Conservation (phyloP, 345 rosid genomes). For the Eucalyptus dawsonii region DNA sequence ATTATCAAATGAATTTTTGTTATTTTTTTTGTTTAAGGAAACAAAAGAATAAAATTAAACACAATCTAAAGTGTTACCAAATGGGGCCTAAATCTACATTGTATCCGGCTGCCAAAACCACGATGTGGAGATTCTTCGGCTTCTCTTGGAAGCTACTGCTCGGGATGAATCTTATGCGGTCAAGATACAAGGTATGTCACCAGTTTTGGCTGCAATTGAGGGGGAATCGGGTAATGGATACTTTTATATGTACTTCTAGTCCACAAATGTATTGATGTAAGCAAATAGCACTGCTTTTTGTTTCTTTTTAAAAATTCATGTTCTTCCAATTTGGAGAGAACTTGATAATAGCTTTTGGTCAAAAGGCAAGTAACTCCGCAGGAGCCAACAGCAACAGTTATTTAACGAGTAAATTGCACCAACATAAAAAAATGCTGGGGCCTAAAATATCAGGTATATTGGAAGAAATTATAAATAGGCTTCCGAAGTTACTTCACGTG, state of each 20-base stretch:
- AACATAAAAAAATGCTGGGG: background rate
- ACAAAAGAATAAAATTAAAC: too few relatives aligned
- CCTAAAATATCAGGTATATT: background rate
- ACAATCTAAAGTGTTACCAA: too few relatives aligned
- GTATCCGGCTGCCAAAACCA: fast-evolving
- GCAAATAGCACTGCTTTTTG: background rate
- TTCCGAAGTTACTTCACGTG: background rate
- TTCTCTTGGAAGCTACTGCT: background rate
- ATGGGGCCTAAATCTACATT: background rate
- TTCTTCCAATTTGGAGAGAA: background rate
- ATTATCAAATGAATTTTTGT: too few relatives aligned
- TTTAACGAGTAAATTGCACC: background rate
- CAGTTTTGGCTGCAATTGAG: background rate
- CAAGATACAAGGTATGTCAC: background rate
- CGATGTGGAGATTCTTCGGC: background rate
- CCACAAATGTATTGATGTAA: background rate
- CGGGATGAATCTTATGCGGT: background rate
- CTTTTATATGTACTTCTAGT: background rate
- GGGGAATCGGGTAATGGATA: background rate
- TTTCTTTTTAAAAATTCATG: background rate
- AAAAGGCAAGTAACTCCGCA: background rate
- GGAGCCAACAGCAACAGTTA: background rate
- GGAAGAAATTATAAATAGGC: background rate
- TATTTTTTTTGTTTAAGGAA: fast-evolving
- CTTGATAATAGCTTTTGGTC: background rate